These are phyloP conservation scores for Astraeus odoratus DNA, from an alignment of 768 basidiomycete species.

Conservation along the genomic window DNA sequence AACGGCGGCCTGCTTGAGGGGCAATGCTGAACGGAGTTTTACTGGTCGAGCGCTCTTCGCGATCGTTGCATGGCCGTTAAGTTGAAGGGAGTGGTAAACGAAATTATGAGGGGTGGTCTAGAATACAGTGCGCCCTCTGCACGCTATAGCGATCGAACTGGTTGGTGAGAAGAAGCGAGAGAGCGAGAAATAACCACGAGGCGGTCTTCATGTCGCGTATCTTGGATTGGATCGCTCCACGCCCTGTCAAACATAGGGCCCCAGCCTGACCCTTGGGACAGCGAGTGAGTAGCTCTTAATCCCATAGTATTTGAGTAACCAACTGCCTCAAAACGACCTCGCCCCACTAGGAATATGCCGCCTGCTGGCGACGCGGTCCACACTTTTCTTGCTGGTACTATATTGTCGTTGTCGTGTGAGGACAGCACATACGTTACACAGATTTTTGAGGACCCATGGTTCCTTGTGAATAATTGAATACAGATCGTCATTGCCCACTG, in stretches of 20 bases:
- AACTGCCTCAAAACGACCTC: not conserved
- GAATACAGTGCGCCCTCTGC: slow-evolving; percentile 26
- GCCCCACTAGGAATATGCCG: not conserved
- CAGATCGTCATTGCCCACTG: too few species aligned
- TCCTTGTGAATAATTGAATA: too few species aligned
- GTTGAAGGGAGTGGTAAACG: slow-evolving; percentile 21
- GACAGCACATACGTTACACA: too few species aligned
- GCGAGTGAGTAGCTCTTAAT: slow-evolving; percentile 14
- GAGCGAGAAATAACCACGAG: slow-evolving; percentile 24
- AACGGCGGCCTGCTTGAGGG: slow-evolving; percentile 17
- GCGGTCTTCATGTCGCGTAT: slow-evolving; percentile 33
- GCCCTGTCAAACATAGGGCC: slow-evolving; percentile 17
- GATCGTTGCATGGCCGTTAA: slow-evolving; percentile 24
- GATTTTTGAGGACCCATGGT: too few species aligned
- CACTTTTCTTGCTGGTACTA: too few species aligned
- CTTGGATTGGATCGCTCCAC: slow-evolving; percentile 29
- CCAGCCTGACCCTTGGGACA: slow-evolving; percentile 17
- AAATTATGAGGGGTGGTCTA: slow-evolving; percentile 20
- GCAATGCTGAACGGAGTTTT: slow-evolving; percentile 26
- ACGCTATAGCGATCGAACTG: slow-evolving; percentile 29
- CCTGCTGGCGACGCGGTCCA: too few species aligned
- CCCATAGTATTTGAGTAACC: slow-evolving; percentile 8
- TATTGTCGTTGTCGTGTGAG: too few species aligned
- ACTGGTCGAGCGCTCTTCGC: slow-evolving; percentile 18
- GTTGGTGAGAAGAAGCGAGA: slow-evolving; percentile 28